Evolutionary conservation across 805 yeast species (phyloP).

Genomic region (Teunomyces pallodes): DNA sequence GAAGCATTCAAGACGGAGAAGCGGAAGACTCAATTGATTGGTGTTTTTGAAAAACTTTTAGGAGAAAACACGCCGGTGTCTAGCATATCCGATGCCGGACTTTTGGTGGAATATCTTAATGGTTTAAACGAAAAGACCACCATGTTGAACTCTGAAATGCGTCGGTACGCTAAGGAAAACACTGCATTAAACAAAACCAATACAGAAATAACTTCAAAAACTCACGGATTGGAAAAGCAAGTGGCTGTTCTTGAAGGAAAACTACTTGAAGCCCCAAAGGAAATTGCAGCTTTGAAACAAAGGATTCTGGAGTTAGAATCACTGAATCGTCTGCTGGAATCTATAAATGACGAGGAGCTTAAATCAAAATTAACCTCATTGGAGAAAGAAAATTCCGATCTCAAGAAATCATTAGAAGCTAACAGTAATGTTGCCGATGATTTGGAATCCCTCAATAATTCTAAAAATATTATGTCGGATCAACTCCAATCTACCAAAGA

Average conservation of each 20-base stretch:
- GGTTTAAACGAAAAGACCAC: constrained; percentile 59
- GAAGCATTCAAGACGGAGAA: constrained; percentile 86
- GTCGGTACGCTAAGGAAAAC: constrained; percentile 39
- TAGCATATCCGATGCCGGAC: constrained; percentile 67
- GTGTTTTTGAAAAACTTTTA: constrained; percentile 63
- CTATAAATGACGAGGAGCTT: background rate
- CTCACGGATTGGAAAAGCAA: constrained; percentile 7
- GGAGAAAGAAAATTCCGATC: background rate
- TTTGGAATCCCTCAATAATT: background rate
- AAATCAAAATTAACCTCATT: background rate
- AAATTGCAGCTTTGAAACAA: constrained; percentile 8
- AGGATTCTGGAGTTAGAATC: constrained; percentile 8
- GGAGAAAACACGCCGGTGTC: constrained; percentile 80
- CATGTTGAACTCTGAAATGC: constrained; percentile 64
- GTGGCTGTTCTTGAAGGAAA: constrained; percentile 2
- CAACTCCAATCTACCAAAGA: background rate
- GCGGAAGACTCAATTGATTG: constrained; percentile 57
- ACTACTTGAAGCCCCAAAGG: background rate
- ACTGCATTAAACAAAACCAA: constrained; percentile 7
- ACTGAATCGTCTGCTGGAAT: background rate
- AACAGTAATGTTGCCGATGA: background rate
- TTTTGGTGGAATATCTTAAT: constrained; percentile 65
- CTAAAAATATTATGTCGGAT: background rate
- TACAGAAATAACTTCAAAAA: constrained; percentile 2
- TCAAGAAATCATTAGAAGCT: background rate